Base-by-base conservation (phyloP, 129 eudicot genomes). In the Pittosporum tobira region DNA sequence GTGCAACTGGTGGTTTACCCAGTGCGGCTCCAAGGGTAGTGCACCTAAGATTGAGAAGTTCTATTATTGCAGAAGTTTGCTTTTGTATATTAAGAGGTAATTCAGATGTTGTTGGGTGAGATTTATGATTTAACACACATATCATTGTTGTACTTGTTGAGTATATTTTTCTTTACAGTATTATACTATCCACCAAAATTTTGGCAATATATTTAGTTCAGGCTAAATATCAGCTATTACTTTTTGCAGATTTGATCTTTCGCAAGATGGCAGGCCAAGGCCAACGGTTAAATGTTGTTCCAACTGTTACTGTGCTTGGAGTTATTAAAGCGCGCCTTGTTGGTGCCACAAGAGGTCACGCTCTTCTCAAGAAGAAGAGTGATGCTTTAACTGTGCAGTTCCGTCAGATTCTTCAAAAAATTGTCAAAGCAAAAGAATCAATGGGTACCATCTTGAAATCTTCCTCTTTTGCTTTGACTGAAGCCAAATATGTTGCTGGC, bases 331-430 rank as follows among this genome's bases (percentile, higher is more conserved):
- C 97, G 24, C 91, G 97, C 59, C 93, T 88, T 27, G 63, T 84
- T 14, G 97, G 97, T 52, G 97, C 97, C 42, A 88, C 97, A 23
- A 81, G 97, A 70, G 97, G 97, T 68, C 97, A 84, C 50, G 97
- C 97, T 50, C 79, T 88, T 53, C 82, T 88, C 59, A 88, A 88
- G 95, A 88, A 88, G 68, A 88, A 88, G 59, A 88, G 96, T 63
- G 96, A 88, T 57, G 96, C 96, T 56, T 46, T 88, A 47, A 88
- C 96, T 7, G 94, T 88, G 11, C 96, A 88, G 76, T 88, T 88
- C 53, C 76, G 96, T 24, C 79, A 79, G 67, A 88, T 88, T 60
- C 83, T 88, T 16, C 84, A 84, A 57, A 79, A 81, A 37, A 88
- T 88, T 24, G 96, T 88, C 4, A 64, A 87, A 2, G 79, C 96